Evolutionary conservation across 805 yeast species (phyloP).

Genomic region (Kluyveromyces starmeri): DNA sequence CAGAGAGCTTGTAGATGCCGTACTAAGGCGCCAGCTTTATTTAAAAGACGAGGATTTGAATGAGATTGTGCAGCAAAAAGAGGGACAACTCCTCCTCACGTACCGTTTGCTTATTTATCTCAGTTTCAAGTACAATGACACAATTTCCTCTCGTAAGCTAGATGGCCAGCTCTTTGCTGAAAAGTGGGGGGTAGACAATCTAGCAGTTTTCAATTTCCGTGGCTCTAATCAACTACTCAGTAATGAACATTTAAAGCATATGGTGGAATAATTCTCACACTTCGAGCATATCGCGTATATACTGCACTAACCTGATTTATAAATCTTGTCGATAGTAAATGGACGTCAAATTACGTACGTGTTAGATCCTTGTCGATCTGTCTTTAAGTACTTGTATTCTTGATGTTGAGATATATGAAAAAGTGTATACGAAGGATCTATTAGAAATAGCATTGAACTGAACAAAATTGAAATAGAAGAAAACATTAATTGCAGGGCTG

Average conservation of each 20-base stretch:
- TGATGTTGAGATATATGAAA: too few species aligned
- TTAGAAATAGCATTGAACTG: background rate
- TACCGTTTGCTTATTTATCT: conserved; percentile 34
- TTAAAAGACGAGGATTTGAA: conserved; percentile 28
- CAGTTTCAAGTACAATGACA: conserved; percentile 32
- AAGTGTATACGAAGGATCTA: too few species aligned
- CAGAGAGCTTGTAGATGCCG: conserved; percentile 44
- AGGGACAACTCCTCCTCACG: conserved; percentile 32
- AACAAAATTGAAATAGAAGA: background rate
- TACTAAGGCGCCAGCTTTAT: conserved; percentile 49
- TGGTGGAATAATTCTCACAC: background rate
- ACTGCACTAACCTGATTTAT: too few species aligned
- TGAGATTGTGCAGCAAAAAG: conserved; percentile 27
- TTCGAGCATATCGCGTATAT: too few species aligned
- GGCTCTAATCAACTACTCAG: conserved; percentile 15
- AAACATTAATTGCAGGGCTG: too few species aligned
- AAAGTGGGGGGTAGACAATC: conserved; percentile 27
- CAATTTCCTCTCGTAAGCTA: conserved; percentile 16
- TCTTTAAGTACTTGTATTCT: too few species aligned
- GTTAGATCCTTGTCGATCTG: too few species aligned
- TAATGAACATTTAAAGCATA: conserved; percentile 2
- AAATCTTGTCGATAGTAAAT: too few species aligned
- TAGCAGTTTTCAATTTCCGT: conserved; percentile 18
- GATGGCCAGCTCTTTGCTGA: conserved; percentile 28
- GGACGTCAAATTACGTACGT: too few species aligned